These are phyloP conservation scores for Fusarium graminum DNA, from an alignment of 2,329 filamentous ascomycete genomes.

Conservation along the genomic window DNA sequence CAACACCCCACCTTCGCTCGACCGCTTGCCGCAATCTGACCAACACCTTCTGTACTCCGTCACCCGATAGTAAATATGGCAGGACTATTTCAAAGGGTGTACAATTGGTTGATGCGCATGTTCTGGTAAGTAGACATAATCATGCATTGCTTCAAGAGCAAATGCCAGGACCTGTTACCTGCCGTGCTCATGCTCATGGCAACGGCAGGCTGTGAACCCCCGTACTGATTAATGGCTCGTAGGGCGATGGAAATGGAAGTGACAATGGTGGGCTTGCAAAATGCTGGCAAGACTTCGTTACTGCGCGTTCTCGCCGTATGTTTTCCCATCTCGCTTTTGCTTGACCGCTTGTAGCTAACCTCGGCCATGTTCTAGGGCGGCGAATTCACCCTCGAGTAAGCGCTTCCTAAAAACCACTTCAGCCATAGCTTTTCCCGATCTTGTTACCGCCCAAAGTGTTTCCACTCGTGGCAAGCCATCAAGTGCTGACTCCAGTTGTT, in stretches of 20 bases:
- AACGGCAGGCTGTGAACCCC: conserved; percentile 37
- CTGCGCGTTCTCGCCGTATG: conserved; percentile 95
- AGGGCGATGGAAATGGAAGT: conserved; percentile 99
- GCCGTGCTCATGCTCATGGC: conserved; percentile 12
- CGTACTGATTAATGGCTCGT: conserved; percentile 43
- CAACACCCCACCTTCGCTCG: conserved; percentile 47
- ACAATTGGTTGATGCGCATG: conserved; percentile 97
- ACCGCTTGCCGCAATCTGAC: conserved; percentile 44
- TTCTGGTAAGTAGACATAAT: conserved; percentile 80
- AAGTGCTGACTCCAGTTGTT: conserved; percentile 57
- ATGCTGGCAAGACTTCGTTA: conserved; percentile 96
- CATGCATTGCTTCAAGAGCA: conserved; percentile 20
- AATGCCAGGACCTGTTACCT: conserved; percentile 16
- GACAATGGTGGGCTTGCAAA: conserved; percentile 98
- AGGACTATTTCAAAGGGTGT: conserved; percentile 91
- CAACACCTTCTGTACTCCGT: conserved; percentile 30
- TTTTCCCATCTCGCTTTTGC: conserved; percentile 29
- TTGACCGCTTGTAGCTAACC: conserved; percentile 42
- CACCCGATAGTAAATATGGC: conserved; percentile 72
- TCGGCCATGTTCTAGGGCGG: conserved; percentile 74
- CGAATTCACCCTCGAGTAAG: conserved; percentile 99
- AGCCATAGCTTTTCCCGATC: conserved; percentile 26
- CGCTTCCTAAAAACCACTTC: conserved; percentile 39
- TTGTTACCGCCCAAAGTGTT: conserved; percentile 5
- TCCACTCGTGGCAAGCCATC: conserved; percentile 15